phyloP scores from a whole-genome alignment of 805 yeast species.

The Candida loeiensis region DNA sequence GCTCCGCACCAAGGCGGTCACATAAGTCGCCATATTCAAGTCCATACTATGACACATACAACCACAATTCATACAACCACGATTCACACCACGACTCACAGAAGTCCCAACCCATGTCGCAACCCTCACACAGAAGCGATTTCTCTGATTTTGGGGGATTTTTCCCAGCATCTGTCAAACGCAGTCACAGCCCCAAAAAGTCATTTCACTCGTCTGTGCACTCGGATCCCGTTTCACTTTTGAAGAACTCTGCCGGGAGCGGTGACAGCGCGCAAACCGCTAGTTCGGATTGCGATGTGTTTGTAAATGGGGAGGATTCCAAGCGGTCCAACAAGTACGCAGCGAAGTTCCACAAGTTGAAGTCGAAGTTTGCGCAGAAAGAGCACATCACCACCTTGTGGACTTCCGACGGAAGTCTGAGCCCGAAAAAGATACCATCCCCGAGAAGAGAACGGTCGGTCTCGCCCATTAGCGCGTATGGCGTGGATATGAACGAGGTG shows the following conservation, averaged over 20 bases:
- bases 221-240: constrained; percentile 1
- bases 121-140: too few species aligned
- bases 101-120: not conserved
- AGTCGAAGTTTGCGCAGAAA: constrained; percentile 29
- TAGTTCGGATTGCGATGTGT: constrained; percentile 13
- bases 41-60: not conserved
- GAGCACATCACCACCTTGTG: constrained; percentile 32
- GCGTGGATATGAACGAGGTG: constrained; percentile 9
- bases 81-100: not conserved
- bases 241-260: constrained; percentile 6
- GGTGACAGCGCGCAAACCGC: not conserved
- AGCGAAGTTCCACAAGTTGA: constrained; percentile 30
- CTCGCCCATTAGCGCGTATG: constrained; percentile 23
- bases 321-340: constrained; percentile 21
- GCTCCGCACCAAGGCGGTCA: not conserved
- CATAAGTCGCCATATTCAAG: not conserved
- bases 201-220: constrained; percentile 6
- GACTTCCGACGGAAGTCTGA: constrained; percentile 11
- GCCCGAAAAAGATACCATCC: constrained; percentile 2
- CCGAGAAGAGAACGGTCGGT: constrained; percentile 8
- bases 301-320: constrained; percentile 10
- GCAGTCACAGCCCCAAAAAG: not conserved
- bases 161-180: not conserved
- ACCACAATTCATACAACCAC: not conserved
- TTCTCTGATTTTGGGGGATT: not conserved